Evolutionary conservation across 2,329 filamentous ascomycete genomes (phyloP), one percentile per base, ranked within the genome.

Genomic region (Metarhizium rileyi): DNA sequence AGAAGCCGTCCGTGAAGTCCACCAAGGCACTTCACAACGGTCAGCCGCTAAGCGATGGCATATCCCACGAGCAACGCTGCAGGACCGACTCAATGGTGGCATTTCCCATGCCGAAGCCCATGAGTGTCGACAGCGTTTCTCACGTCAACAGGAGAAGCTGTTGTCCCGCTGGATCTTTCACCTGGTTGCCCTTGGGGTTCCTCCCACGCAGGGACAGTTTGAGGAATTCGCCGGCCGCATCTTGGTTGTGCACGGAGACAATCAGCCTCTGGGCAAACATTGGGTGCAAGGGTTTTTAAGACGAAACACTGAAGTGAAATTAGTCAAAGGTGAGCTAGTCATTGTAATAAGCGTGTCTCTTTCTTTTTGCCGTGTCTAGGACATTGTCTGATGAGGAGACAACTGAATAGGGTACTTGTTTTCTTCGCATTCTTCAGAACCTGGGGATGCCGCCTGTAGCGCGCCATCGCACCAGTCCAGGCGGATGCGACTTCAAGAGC

Each of bases 71-170:
- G 51, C 51, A 40, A 53, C 51, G 40, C 49, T 53, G 33, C 51
- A 53, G 28, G 51, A 53, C 22, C 51, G 51, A 18, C 49, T 53
- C 9, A 48, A 53, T 23, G 51, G 51, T 20, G 51, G 51, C 12
- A 53, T 53, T 20, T 53, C 51, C 10, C 51, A 53, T 46, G 51
- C 51, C 16, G 51, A 53, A 20, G 51, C 51, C 46, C 51, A 53
- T 46, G 51, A 53, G 27, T 53, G 48, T 27, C 48, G 51, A 18
- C 51, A 53, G 46, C 51, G 51, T 35, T 53, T 53, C 46, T 53
- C 51, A 18, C 51, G 51, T 14, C 48, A 50, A 20, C 51, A 53
- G 25, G 51, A 53, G n/a, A 51, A 40, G 43, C 43, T 53, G n/a
- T 33, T 53, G 38, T 53, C 51, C 22, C 49, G 46, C 33, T 53